Evolutionary conservation across 2,329 filamentous ascomycete species (phyloP).

Genomic region (Pseudogymnoascus sp.): DNA sequence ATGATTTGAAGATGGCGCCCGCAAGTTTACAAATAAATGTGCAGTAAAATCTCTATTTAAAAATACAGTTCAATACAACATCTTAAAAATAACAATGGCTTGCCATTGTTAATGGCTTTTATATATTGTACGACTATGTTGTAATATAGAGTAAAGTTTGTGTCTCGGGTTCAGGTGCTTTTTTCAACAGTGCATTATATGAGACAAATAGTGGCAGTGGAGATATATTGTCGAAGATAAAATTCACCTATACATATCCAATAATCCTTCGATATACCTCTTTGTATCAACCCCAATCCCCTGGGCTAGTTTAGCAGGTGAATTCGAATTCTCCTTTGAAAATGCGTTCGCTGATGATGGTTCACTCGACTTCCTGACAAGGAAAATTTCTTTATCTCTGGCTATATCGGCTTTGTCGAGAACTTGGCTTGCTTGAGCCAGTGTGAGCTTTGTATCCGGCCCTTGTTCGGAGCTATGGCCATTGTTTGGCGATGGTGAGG

Average conservation of each 20-base stretch:
- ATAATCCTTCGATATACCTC: slow-evolving; percentile 64
- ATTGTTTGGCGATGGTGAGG: background rate
- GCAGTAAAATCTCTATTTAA: background rate
- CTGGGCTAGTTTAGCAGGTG: slow-evolving; percentile 55
- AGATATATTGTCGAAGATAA: background rate
- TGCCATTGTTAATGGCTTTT: background rate
- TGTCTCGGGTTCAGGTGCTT: background rate
- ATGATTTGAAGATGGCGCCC: background rate
- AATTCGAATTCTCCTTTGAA: slow-evolving; percentile 38
- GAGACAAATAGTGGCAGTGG: background rate
- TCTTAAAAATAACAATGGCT: background rate
- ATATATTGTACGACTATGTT: background rate
- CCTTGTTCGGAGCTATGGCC: background rate
- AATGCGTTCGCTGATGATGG: slow-evolving; percentile 17
- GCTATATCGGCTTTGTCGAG: slow-evolving; percentile 4
- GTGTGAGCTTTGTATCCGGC: background rate
- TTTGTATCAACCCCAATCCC: slow-evolving; percentile 72
- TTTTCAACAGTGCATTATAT: background rate
- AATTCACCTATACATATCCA: slow-evolving; percentile 43
- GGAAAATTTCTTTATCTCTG: slow-evolving; percentile 50
- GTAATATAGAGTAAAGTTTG: background rate
- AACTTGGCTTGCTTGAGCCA: background rate
- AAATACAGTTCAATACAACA: background rate
- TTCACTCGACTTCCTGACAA: slow-evolving; percentile 54
- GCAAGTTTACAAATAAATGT: background rate